phyloP scores from a whole-genome alignment of 1,284 basidiomycete genomes.

The Blastosporella zonata region DNA sequence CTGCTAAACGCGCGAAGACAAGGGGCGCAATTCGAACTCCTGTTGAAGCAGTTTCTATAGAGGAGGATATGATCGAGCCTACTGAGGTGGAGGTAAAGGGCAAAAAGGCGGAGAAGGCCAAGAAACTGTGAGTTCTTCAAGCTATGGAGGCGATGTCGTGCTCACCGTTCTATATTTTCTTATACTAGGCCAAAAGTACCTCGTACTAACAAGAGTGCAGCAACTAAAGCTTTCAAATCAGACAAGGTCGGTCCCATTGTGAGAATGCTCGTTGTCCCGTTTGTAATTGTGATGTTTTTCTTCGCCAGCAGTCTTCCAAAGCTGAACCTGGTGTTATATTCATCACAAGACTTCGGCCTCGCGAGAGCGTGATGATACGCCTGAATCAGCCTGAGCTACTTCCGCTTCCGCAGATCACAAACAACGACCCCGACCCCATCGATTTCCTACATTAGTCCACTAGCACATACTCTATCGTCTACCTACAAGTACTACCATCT shows the following conservation, averaged over 20 bases:
- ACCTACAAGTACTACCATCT: no score
- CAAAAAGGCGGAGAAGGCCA: neutral
- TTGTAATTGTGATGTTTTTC: neutral
- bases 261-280: no score
- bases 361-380: conserved; percentile 21
- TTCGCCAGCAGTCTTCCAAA: neutral
- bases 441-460: conserved; percentile 21
- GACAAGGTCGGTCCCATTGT: neutral
- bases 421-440: conserved; percentile 24
- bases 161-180: neutral
- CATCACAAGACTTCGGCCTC: conserved; percentile 13
- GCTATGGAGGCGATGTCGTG: neutral
- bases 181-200: neutral
- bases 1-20: conserved; percentile 1
- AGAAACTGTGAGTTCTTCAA: neutral
- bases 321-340: neutral
- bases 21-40: neutral
- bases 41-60: neutral
- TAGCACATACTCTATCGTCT: no score
- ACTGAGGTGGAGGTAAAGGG: neutral
- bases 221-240: neutral
- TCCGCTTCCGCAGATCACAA: no score
- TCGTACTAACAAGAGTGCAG: neutral
- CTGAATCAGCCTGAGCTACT: conserved; percentile 19
- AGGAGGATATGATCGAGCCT: neutral